A percentile compares a stretch with the other conserved stretches of the same genome.
phyloP scores from a whole-genome alignment of 192 early-diverging fungal species.

The Coemansia umbellata region DNA sequence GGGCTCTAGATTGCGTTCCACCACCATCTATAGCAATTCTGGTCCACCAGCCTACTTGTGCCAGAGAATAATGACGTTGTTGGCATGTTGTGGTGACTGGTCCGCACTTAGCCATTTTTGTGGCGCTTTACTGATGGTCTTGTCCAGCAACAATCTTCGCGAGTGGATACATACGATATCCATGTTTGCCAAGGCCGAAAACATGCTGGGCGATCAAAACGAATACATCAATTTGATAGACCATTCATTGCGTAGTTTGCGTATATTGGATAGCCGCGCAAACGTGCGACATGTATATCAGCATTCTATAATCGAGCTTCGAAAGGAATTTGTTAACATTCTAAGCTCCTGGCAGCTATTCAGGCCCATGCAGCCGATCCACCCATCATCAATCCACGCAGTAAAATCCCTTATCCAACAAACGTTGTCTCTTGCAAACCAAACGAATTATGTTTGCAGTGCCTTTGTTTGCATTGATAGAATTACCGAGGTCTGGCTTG shows the following conservation, averaged over 20 bases:
- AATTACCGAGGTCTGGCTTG: conserved; percentile 22
- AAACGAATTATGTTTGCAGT: conserved; percentile 8
- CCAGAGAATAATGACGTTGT: conserved; percentile 17
- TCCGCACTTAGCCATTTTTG: conserved; percentile 7
- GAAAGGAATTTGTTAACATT: conserved; percentile 13
- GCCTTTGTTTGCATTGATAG: conserved; percentile 14
- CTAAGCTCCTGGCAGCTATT: conserved; percentile 11
- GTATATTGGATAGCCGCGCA: conserved; percentile 15
- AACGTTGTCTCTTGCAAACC: conserved; percentile 4
- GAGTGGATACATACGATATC: conserved; percentile 20
- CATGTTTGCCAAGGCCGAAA: conserved; percentile 24
- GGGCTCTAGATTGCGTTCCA: background rate
- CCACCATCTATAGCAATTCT: no score
- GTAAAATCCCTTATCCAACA: conserved; percentile 14
- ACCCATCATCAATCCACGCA: conserved; percentile 7
- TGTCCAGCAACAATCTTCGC: conserved; percentile 10
- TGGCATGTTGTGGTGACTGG: conserved; percentile 27
- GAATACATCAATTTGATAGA: conserved; percentile 6
- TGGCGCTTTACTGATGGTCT: conserved; percentile 7
- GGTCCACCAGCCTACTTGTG: conserved; percentile 33
- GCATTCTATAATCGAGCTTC: conserved; percentile 35
- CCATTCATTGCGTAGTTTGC: conserved; percentile 14
- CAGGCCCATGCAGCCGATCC: background rate
- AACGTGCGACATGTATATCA: conserved; percentile 9
- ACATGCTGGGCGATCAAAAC: background rate